Conservation (phyloP, 192 early-diverging fungal species). For the Obelidium mucronatum region DNA sequence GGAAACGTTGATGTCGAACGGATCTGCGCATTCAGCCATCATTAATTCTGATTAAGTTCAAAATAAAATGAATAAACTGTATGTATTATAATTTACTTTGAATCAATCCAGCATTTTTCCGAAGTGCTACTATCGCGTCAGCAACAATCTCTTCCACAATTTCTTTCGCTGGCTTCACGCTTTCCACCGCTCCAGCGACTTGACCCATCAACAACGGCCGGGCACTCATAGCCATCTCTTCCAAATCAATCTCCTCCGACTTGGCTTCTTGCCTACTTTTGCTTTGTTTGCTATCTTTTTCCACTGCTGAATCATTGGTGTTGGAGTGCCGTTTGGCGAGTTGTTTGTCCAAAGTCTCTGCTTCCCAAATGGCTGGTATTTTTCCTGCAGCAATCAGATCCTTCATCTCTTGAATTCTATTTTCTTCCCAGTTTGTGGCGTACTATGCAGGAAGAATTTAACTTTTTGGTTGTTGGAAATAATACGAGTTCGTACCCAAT, state of each 20-base stretch:
- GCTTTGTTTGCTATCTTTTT: slow-evolving; percentile 12
- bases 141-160: slow-evolving; percentile 57
- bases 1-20: too few species aligned
- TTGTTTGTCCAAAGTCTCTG: too few species aligned
- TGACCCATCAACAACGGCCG: slow-evolving; percentile 52
- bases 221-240: slow-evolving; percentile 26
- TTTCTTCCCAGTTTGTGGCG: slow-evolving; percentile 46
- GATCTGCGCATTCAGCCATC: too few species aligned
- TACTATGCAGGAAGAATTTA: not conserved
- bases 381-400: slow-evolving; percentile 38
- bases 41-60: too few species aligned
- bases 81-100: too few species aligned
- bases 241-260: slow-evolving; percentile 21
- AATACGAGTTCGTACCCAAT: slow-evolving; percentile 15
- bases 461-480: too few species aligned
- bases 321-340: slow-evolving; percentile 15
- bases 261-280: slow-evolving; percentile 22
- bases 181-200: slow-evolving; percentile 49
- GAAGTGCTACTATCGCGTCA: slow-evolving; percentile 39
- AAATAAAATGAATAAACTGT: too few species aligned
- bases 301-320: not conserved
- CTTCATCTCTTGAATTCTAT: slow-evolving; percentile 44
- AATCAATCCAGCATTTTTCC: slow-evolving; percentile 16
- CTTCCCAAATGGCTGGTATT: slow-evolving; percentile 41
- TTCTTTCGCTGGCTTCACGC: slow-evolving; percentile 55